Percentiles rank a stretch among this genome's conserved stretches.
These are phyloP conservation scores for Piper longum DNA, from an alignment of 164 flowering plant species.

Conservation along the genomic window DNA sequence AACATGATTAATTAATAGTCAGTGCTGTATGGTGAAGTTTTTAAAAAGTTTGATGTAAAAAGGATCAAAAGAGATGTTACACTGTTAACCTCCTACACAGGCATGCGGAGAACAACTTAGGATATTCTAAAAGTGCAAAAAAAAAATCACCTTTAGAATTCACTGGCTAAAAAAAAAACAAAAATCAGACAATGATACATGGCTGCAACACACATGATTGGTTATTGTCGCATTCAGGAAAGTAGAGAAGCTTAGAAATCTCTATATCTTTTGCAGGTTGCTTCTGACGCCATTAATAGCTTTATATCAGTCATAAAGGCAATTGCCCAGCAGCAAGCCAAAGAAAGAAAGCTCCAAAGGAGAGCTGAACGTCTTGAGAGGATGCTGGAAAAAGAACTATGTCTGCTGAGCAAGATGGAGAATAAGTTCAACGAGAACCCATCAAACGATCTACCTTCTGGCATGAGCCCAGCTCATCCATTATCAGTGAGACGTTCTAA, in stretches of 20 bases:
- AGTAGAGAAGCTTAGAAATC: not conserved
- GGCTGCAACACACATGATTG: too few species aligned
- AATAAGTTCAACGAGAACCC: constrained; percentile 23
- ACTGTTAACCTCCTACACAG: too few species aligned
- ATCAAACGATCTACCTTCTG: constrained; percentile 12
- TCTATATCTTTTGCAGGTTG: constrained; percentile 26
- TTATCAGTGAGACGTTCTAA: constrained; percentile 35
- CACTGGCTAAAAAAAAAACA: too few species aligned
- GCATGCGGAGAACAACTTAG: too few species aligned
- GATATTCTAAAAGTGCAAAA: too few species aligned
- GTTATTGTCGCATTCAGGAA: too few species aligned
- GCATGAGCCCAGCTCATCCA: constrained; percentile 40
- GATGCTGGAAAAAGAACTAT: constrained; percentile 42
- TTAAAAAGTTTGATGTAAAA: too few species aligned
- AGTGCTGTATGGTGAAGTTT: too few species aligned
- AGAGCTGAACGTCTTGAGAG: constrained; percentile 39
- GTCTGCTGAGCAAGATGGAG: constrained; percentile 39
- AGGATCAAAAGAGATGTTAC: too few species aligned
- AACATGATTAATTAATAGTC: too few species aligned
- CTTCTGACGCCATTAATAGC: constrained; percentile 62
- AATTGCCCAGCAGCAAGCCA: constrained; percentile 43
- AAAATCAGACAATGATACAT: too few species aligned
- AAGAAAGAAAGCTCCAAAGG: constrained; percentile 37
- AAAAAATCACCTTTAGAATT: too few species aligned
- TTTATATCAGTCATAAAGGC: constrained; percentile 40